A percentile compares a stretch with the other conserved stretches of the same genome.
Conservation (phyloP, 1,284 basidiomycete genomes). For the Chalciporus sp. region DNA sequence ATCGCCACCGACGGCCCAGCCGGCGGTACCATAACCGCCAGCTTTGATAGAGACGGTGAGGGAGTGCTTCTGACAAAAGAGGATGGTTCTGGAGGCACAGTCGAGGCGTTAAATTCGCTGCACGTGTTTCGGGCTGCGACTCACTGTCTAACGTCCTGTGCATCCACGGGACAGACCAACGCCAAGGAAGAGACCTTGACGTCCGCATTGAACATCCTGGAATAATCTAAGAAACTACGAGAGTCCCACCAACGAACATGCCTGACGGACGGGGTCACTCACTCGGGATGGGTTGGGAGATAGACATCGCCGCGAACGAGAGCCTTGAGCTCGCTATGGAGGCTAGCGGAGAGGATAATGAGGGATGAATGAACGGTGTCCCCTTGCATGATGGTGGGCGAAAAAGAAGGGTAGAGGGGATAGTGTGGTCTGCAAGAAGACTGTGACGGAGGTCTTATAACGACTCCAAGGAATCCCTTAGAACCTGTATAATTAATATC, state of each 20-base stretch:
- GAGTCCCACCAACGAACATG: background rate
- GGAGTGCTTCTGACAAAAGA: slow-evolving; percentile 68
- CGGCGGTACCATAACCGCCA: slow-evolving; percentile 87
- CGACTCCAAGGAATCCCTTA: background rate
- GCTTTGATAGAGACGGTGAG: slow-evolving; percentile 85
- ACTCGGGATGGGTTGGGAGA: slow-evolving; percentile 47
- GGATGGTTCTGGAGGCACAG: slow-evolving; percentile 51
- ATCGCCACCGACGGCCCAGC: slow-evolving; percentile 85
- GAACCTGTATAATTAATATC: slow-evolving; percentile 12
- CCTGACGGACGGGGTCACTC: slow-evolving; percentile 13
- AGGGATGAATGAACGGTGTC: slow-evolving; percentile 1
- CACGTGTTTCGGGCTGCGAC: slow-evolving; percentile 28
- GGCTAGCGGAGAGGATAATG: slow-evolving; percentile 7
- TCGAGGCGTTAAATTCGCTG: slow-evolving; percentile 12
- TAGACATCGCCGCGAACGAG: slow-evolving; percentile 52
- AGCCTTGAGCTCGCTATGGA: slow-evolving; percentile 43
- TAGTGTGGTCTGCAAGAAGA: slow-evolving; percentile 6
- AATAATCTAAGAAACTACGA: slow-evolving; percentile 61
- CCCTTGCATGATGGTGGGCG: slow-evolving; percentile 17
- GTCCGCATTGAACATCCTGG: slow-evolving; percentile 79
- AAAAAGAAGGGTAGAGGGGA: background rate
- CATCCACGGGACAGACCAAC: slow-evolving; percentile 70
- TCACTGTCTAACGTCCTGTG: slow-evolving; percentile 74
- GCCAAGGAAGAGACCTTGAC: slow-evolving; percentile 59
- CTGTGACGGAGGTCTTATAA: slow-evolving; percentile 20